These are phyloP conservation scores for Hygrophoropsis aurantiaca DNA, from an alignment of 768 basidiomycete species.

Conservation along the genomic window DNA sequence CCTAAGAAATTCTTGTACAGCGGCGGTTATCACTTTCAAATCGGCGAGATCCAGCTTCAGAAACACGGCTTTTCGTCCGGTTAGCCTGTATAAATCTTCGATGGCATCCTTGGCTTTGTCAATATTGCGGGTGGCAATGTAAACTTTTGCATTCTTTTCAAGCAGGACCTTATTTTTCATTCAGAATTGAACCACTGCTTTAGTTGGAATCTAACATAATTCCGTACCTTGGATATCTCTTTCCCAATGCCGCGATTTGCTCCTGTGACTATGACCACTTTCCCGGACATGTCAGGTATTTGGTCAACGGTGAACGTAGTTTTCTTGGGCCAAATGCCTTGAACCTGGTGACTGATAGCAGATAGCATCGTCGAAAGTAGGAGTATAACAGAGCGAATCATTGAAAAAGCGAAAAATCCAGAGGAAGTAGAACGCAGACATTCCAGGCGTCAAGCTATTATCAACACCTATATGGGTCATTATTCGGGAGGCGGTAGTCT, in stretches of 20 bases:
- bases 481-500: too few species aligned
- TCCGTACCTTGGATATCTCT: conserved; percentile 10
- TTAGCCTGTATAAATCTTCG: conserved; percentile 41
- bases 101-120: conserved; percentile 49
- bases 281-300: conserved; percentile 15
- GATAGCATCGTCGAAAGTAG: too few species aligned
- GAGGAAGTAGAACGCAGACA: too few species aligned
- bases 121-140: conserved; percentile 24
- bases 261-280: conserved; percentile 15
- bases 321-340: not conserved
- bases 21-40: conserved; percentile 20
- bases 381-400: too few species aligned
- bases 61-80: conserved; percentile 28
- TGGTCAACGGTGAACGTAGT: conserved; percentile 5
- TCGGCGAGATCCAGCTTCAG: conserved; percentile 29
- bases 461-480: too few species aligned
- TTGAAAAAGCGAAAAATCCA: too few species aligned
- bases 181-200: too few species aligned
- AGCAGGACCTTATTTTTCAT: conserved; percentile 31
- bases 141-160: conserved; percentile 27
- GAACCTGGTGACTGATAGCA: too few species aligned
- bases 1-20: conserved; percentile 26
- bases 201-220: too few species aligned
- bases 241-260: conserved; percentile 18
- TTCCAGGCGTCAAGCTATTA: too few species aligned